A percentile compares a stretch with the other conserved stretches of the same genome.
These are phyloP conservation scores for Xylaria palmicola DNA, from an alignment of 495 filamentous ascomycete species.

Conservation along the genomic window DNA sequence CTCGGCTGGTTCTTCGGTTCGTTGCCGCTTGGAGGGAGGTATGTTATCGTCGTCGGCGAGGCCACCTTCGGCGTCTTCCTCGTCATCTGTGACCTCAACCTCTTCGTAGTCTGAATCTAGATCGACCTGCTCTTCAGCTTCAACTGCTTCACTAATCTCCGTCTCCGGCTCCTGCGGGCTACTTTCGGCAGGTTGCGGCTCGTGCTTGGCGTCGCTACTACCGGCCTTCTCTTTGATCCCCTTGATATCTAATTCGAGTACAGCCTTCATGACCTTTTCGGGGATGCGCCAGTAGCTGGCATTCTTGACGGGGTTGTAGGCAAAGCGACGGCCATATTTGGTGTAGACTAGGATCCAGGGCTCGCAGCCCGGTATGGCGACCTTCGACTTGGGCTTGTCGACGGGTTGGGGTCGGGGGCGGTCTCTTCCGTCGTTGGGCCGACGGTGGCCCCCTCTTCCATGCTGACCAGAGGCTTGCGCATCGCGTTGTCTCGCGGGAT, in stretches of 20 bases:
- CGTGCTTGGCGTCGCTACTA: conserved; percentile 16
- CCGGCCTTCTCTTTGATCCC: conserved; percentile 52
- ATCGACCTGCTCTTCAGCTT: conserved; percentile 34
- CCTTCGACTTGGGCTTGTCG: conserved; percentile 80
- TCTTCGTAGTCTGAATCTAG: conserved; percentile 76
- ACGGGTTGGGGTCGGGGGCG: conserved; percentile 61
- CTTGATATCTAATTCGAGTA: conserved; percentile 66
- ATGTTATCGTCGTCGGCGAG: conserved; percentile 46
- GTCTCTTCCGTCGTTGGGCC: conserved; percentile 45
- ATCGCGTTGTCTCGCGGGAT: conserved; percentile 27
- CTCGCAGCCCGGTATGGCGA: conserved; percentile 72
- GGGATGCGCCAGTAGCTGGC: conserved; percentile 94
- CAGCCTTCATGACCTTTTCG: conserved; percentile 74
- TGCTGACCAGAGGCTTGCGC: conserved; percentile 25
- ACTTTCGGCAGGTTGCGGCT: not conserved
- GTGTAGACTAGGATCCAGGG: conserved; percentile 95
- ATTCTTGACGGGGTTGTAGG: conserved; percentile 77
- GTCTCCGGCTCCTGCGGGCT: not conserved
- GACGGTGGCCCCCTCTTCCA: conserved; percentile 34
- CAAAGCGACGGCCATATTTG: conserved; percentile 82
- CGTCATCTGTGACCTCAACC: conserved; percentile 58
- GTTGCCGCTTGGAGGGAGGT: conserved; percentile 63
- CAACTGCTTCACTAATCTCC: not conserved
- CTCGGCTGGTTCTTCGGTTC: conserved; percentile 55
- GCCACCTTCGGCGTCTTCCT: conserved; percentile 61